Percentiles rank a stretch among this genome's conserved stretches.
Conservation (phyloP, 2,329 filamentous ascomycete species). For the Aspergillus ochraceus region DNA sequence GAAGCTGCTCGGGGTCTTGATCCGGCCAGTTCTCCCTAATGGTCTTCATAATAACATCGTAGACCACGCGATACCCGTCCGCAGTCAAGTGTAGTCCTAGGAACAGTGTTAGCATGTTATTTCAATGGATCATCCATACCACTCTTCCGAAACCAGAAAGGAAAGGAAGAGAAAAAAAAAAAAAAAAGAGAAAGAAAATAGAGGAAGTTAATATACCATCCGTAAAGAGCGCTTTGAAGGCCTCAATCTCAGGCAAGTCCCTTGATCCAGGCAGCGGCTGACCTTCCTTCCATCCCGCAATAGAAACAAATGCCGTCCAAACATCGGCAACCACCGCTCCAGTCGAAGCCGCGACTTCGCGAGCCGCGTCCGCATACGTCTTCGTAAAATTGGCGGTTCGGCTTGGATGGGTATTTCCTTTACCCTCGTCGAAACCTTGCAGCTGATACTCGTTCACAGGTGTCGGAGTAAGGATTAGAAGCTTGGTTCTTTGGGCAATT, state of each 20-base stretch:
- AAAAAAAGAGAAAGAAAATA: background rate
- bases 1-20: conserved; percentile 52
- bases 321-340: conserved; percentile 71
- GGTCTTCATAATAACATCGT: conserved; percentile 52
- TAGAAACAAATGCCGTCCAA: conserved; percentile 73
- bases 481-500: conserved; percentile 67
- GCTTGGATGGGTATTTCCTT: conserved; percentile 51
- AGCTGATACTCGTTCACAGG: conserved; percentile 76
- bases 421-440: conserved; percentile 48
- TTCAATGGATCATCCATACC: background rate
- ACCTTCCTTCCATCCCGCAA: conserved; percentile 54
- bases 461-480: conserved; percentile 76
- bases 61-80: conserved; percentile 58
- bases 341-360: conserved; percentile 59
- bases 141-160: too few species aligned
- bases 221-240: conserved; percentile 51
- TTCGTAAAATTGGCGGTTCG: conserved; percentile 63
- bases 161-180: background rate
- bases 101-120: background rate
- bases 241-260: conserved; percentile 58
- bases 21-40: conserved; percentile 57
- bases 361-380: conserved; percentile 65
- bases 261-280: conserved; percentile 57
- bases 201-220: conserved; percentile 51
- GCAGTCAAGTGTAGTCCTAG: conserved; percentile 60